A percentile compares a stretch with the other conserved stretches of the same genome.
These are phyloP conservation scores for Fraxinus latifolia DNA, from an alignment of 305 asterid genomes.

Conservation along the genomic window DNA sequence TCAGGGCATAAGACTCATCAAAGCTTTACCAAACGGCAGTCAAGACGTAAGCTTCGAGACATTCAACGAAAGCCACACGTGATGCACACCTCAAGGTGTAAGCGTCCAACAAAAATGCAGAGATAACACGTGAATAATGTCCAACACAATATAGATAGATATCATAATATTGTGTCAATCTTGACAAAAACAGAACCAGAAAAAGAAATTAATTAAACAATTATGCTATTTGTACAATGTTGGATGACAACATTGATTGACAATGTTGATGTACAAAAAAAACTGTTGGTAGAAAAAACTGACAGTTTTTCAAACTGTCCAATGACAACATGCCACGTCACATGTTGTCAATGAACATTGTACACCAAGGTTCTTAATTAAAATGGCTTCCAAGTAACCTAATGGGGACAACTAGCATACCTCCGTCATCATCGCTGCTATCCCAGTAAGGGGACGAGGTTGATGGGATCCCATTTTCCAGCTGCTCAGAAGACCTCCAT, in stretches of 20 bases:
- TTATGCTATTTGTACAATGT: too few relatives aligned
- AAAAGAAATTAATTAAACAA: not conserved
- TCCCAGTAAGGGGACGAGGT: constrained; percentile 73
- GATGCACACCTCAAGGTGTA: not conserved
- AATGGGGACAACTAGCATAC: constrained; percentile 26
- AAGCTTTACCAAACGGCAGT: too few relatives aligned
- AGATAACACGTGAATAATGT: not conserved
- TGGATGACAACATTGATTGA: too few relatives aligned
- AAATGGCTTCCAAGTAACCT: not conserved
- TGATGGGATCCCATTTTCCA: constrained; percentile 54
- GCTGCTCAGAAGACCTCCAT: constrained; percentile 63
- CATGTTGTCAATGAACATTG: too few relatives aligned
- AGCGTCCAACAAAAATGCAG: not conserved
- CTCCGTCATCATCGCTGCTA: constrained; percentile 48
- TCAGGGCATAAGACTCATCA: too few relatives aligned
- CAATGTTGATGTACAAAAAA: too few relatives aligned
- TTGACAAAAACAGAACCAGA: not conserved
- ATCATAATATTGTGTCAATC: not conserved
- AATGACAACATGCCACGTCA: too few relatives aligned
- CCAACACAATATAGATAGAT: not conserved
- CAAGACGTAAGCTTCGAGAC: too few relatives aligned
- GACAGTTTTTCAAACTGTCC: too few relatives aligned
- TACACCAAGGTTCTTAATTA: not conserved
- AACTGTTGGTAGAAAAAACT: too few relatives aligned
- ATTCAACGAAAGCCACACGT: not conserved